Base-by-base conservation (phyloP, 768 basidiomycete genomes). In the Sporobolomyces phaffii region DNA sequence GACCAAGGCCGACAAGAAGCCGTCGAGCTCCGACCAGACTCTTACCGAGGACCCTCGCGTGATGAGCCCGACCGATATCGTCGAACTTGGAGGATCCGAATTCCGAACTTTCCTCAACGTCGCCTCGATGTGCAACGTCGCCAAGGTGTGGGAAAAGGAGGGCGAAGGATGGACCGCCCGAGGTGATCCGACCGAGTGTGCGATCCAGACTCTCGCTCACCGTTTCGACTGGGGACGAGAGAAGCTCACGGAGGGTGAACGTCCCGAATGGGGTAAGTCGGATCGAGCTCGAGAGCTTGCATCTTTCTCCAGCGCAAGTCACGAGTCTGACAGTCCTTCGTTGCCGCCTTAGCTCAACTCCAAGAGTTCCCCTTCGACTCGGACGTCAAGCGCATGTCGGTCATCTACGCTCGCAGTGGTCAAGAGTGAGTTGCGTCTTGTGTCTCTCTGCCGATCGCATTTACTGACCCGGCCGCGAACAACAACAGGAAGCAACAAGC, bases 351-450 rank as follows among this genome's bases (percentile, higher is more conserved):
- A 72, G 64, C 38, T 24, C 77, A 76, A 60, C 40, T 79, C 41
- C 70, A 78, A 62, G 80, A 81, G 70, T 79, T 78, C 73, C 79
- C 80, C 13, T 81, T 81, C 73, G 81, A 81, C 65, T 79, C 78
- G n/a, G 77, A 75, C 33, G 75, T 80, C 69, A 81, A 81, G 73
- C 76, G 80, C 36, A 81, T 81, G 80, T 72, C 65, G 22, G 66
- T 72, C 29, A 61, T 75, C 15, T 77, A 73, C 60, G 54, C 48
- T 14, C 62, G 64, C 26, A 50, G 41, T 28, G 33, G 40, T 28
- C 52, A 62, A 54, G 62, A 64, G 65, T 63, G 13, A 34, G 62
- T 51, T 34, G 11, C 26, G 7, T 28, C 6, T 26, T 29, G 10
- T 28, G 34, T 61, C 34, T 6, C 4, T 13, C 18, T 14, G 26